Conservation (phyloP, 352 stramenopile species). For the Globisporangium heterothallicum region DNA sequence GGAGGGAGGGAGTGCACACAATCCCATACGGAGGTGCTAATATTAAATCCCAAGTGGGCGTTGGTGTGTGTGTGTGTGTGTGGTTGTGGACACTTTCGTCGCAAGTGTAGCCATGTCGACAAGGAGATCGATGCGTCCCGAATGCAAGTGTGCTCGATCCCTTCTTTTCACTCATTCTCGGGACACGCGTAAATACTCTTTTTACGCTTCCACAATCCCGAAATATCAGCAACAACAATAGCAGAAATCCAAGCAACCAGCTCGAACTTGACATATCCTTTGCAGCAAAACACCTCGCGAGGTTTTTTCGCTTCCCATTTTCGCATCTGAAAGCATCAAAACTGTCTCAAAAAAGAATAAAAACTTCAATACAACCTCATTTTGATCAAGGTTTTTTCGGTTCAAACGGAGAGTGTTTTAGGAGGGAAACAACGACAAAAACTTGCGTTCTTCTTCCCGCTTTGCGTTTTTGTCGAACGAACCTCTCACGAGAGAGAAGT, state of each 20-base stretch:
- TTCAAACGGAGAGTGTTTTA: no score
- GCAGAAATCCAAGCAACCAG: no score
- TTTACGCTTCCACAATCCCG: background rate
- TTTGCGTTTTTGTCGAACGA: background rate
- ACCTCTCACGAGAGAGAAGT: background rate
- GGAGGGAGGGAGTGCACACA: background rate
- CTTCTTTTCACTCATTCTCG: background rate
- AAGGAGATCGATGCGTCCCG: background rate
- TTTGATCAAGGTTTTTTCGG: no score
- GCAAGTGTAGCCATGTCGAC: constrained; percentile 1
- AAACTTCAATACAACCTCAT: no score
- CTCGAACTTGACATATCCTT: no score
- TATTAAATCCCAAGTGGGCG: background rate
- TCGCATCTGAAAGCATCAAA: no score
- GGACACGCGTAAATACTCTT: constrained; percentile 7
- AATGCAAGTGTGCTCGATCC: background rate
- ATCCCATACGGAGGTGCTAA: background rate
- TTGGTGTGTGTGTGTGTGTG: no score
- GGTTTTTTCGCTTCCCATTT: no score
- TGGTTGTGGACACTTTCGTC: background rate
- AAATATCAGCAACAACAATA: no score
- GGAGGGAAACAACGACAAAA: background rate
- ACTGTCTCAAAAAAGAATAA: no score
- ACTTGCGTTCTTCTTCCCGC: background rate
- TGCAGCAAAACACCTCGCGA: no score